Evolutionary conservation across 2,329 filamentous ascomycete species (phyloP).

Genomic region (Sporothrix curviconia): DNA sequence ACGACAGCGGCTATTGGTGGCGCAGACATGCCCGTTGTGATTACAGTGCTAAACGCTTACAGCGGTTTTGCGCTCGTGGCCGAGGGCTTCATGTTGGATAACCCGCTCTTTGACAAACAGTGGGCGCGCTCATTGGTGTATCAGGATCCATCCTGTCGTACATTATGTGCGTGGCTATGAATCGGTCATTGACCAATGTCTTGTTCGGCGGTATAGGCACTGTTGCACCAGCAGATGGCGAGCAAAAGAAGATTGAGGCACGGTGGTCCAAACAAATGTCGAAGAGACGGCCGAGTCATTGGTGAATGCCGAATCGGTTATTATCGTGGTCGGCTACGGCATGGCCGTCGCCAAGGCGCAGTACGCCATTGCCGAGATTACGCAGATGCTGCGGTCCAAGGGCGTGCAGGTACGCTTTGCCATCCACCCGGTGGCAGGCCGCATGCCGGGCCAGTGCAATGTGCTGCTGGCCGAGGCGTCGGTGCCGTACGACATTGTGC

Average conservation of each 20-base stretch:
- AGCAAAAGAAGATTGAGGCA: conserved; percentile 71
- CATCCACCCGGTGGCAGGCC: conserved; percentile 82
- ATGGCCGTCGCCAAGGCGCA: conserved; percentile 95
- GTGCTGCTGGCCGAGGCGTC: conserved; percentile 81
- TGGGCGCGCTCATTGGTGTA: conserved; percentile 81
- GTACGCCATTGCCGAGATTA: conserved; percentile 82
- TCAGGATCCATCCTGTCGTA: conserved; percentile 85
- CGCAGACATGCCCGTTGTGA: conserved; percentile 91
- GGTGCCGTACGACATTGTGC: conserved; percentile 84
- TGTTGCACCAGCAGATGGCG: conserved; percentile 49
- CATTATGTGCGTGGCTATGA: conserved; percentile 86
- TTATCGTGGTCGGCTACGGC: conserved; percentile 85
- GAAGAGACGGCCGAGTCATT: conserved; percentile 76
- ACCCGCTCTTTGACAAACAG: conserved; percentile 75
- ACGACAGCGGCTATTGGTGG: conserved; percentile 84
- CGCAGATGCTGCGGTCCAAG: conserved; percentile 62
- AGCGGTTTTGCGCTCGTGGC: conserved; percentile 86
- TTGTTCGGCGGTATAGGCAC: conserved; percentile 68
- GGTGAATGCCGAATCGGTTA: conserved; percentile 71
- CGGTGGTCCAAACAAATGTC: conserved; percentile 68
- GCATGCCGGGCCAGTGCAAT: conserved; percentile 92
- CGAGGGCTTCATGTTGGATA: conserved; percentile 87
- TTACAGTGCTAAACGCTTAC: conserved; percentile 85
- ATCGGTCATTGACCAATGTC: conserved; percentile 80
- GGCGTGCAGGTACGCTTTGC: conserved; percentile 80